phyloP scores from a whole-genome alignment of 108 stramenopile species.

The Skeletonema potamos region DNA sequence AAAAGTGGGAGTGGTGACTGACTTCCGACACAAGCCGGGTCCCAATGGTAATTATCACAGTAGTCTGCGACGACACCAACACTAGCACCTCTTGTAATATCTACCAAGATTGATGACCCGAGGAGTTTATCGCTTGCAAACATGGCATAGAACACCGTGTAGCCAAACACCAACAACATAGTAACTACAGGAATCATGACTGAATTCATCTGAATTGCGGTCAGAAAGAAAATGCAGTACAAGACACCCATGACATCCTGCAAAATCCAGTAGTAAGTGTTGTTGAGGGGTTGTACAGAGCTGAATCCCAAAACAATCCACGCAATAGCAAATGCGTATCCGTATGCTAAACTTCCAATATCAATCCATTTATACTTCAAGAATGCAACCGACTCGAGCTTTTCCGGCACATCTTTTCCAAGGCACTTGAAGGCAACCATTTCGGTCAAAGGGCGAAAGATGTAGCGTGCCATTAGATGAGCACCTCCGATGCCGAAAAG shows the following conservation, averaged over 20 bases:
- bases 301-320: slow-evolving; percentile 59
- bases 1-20: slow-evolving; percentile 89
- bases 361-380: slow-evolving; percentile 36
- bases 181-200: slow-evolving; percentile 82
- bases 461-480: slow-evolving; percentile 51
- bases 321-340: slow-evolving; percentile 49
- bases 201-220: slow-evolving; percentile 73
- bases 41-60: slow-evolving; percentile 91
- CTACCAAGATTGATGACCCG: slow-evolving; percentile 84
- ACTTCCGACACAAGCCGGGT: slow-evolving; percentile 69
- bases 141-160: slow-evolving; percentile 92
- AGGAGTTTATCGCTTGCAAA: slow-evolving; percentile 83
- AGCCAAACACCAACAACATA: slow-evolving; percentile 77
- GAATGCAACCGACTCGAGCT: slow-evolving; percentile 18
- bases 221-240: slow-evolving; percentile 85
- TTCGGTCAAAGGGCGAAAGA: slow-evolving; percentile 52
- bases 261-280: slow-evolving; percentile 80
- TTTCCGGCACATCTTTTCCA: neutral
- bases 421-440: slow-evolving; percentile 5
- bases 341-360: slow-evolving; percentile 34
- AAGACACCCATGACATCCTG: slow-evolving; percentile 89
- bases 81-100: slow-evolving; percentile 75
- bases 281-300: slow-evolving; percentile 48
- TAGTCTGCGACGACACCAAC: slow-evolving; percentile 60
- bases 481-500: slow-evolving; percentile 79